A percentile compares a stretch with the other conserved stretches of the same genome.
Evolutionary conservation across 176 grass and related monocot genomes (phyloP).

Genomic region (Musa acuminata): DNA sequence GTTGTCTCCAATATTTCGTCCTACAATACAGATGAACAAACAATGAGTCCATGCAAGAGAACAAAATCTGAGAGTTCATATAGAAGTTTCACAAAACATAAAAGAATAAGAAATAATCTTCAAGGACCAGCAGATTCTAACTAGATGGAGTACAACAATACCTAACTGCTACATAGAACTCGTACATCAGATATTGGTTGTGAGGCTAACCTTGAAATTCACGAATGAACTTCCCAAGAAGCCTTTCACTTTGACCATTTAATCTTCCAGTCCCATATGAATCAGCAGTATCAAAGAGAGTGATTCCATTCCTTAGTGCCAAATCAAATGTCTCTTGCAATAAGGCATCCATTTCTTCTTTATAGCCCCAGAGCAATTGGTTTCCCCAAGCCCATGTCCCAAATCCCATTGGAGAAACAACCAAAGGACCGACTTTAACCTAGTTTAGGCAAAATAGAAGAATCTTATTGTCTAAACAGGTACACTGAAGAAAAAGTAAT

Average conservation of each 20-base stretch:
- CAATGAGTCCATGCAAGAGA: not conserved
- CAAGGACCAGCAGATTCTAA: not conserved
- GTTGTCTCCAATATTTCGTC: constrained; percentile 40
- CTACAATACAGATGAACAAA: constrained; percentile 17
- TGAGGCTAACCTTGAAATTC: constrained; percentile 43
- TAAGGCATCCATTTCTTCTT: constrained; percentile 69
- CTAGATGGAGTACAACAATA: not conserved
- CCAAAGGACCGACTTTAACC: constrained; percentile 76
- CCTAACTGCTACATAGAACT: not conserved
- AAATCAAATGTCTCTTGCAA: constrained; percentile 78
- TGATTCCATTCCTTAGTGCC: constrained; percentile 70
- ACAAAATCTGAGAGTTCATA: not conserved
- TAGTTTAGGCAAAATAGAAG: constrained; percentile 12
- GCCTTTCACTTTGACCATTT: constrained; percentile 77
- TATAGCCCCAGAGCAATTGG: constrained; percentile 80
- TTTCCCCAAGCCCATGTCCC: constrained; percentile 98
- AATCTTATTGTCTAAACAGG: not conserved
- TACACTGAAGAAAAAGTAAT: not conserved
- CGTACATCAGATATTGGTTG: not conserved
- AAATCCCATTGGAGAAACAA: constrained; percentile 81
- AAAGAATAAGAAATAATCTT: constrained; percentile 4
- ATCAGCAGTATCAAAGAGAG: constrained; percentile 89
- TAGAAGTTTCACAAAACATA: not conserved
- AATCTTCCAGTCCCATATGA: constrained; percentile 79
- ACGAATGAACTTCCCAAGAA: constrained; percentile 76